Evolutionary conservation across 495 filamentous ascomycete species (phyloP), one percentile per base, ranked within the genome.

Genomic region (Aspergillus bridgeri): DNA sequence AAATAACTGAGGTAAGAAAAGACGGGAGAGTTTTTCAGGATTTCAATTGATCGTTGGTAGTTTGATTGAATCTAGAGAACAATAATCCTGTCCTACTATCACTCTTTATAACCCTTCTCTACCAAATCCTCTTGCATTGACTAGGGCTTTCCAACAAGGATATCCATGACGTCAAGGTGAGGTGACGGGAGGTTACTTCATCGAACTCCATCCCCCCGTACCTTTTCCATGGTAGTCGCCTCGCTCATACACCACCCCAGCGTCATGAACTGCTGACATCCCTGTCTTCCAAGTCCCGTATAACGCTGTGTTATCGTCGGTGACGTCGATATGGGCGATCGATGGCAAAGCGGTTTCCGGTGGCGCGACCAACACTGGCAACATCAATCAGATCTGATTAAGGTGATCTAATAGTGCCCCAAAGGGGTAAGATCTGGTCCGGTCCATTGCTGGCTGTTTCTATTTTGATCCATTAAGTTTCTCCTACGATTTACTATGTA

Each of bases 121-220:
- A 2, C 33, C 33, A 38, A 15, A 15, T 15, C 9, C 13, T 38
- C 9, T 3, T 13, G 13, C 33, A 4, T 38, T 38, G 33, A 38
- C 33, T 4, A 38, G 33, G 29, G n/a, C 1, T 38, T 38, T 38
- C 33, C 33, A 38, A 38, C 33, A 38, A 1, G 11, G 1, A 38
- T 38, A 3, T 13, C 19, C 23, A 46, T 54, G 52, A 54, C 52
- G 52, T 54, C 52, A 54, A 54, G 44, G 44, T 47, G 44, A 25
- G 38, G 22, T 54, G 38, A 43, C 38, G 15, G 29, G 6, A 7
- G 9, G 19, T 54, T 42, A 54, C 52, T 54, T 54, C 52, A 54
- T 54, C 6, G 13, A 7, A 45, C 22, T 3, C 19, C 38, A 42
- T 53, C 18, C 29, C 48, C 3, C n/a, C 29, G 19, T 11, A 6